These are phyloP conservation scores for Termitomyces sp. DNA, from an alignment of 768 basidiomycete species.

Conservation along the genomic window DNA sequence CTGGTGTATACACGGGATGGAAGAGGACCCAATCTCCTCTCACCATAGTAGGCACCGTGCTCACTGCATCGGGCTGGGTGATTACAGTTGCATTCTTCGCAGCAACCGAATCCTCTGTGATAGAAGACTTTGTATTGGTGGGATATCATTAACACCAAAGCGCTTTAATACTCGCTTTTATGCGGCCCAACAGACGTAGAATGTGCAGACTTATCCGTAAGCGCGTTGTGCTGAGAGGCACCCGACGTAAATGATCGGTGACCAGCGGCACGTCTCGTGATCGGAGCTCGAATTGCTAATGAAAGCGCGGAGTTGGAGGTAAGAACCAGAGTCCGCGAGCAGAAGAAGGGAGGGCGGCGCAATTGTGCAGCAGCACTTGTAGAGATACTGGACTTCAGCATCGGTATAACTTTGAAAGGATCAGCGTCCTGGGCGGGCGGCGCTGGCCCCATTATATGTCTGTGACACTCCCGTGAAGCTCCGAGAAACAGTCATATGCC, in stretches of 20 bases:
- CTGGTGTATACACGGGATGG: constrained; percentile 83
- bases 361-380: constrained; percentile 8
- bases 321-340: constrained; percentile 6
- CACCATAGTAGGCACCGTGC: constrained; percentile 49
- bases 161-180: constrained; percentile 12
- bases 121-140: not conserved
- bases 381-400: constrained; percentile 12
- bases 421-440: not conserved
- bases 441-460: constrained; percentile 11
- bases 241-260: constrained; percentile 15
- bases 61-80: constrained; percentile 41
- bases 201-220: constrained; percentile 16
- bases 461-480: constrained; percentile 9
- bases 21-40: constrained; percentile 88
- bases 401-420: not conserved
- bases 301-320: not conserved
- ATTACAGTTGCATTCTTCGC: constrained; percentile 21
- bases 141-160: not conserved
- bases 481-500: constrained; percentile 6
- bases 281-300: not conserved
- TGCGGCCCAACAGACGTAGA: constrained; percentile 16
- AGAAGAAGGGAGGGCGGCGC: constrained; percentile 7
- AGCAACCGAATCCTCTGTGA: constrained; percentile 13
- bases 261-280: not conserved
- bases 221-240: constrained; percentile 7